Evolutionary conservation across 208 protist species (phyloP).

Genomic region (Tritrichomonas musculus): DNA sequence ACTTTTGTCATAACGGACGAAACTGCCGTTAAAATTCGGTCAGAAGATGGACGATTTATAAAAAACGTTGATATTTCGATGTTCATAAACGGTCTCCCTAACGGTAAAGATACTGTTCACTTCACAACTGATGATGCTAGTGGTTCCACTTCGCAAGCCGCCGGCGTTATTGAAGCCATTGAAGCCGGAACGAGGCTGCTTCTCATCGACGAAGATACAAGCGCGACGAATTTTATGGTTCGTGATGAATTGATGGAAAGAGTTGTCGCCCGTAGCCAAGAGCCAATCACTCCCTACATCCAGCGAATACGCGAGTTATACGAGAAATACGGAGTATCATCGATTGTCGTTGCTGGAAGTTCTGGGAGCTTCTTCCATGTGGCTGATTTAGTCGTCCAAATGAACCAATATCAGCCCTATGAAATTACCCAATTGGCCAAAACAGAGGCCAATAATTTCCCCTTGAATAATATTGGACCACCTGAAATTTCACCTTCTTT

Average conservation of each 20-base stretch:
- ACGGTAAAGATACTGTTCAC: conserved; percentile 44
- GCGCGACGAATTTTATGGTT: conserved; percentile 87
- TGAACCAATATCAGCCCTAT: conserved; percentile 63
- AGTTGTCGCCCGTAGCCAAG: conserved; percentile 68
- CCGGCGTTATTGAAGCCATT: conserved; percentile 62
- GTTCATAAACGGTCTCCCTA: conserved; percentile 80
- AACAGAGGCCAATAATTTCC: neutral
- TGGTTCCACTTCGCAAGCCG: conserved; percentile 67
- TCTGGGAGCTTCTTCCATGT: conserved; percentile 70
- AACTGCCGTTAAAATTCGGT: conserved; percentile 74
- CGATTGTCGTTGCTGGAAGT: conserved; percentile 39
- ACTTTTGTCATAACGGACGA: conserved; percentile 69
- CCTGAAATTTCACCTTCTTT: neutral
- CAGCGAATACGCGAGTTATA: conserved; percentile 51
- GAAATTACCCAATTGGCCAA: neutral
- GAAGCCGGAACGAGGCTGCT: conserved; percentile 70
- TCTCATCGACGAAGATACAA: conserved; percentile 86
- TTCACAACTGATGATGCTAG: conserved; percentile 66
- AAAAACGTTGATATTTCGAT: conserved; percentile 71
- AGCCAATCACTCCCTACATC: conserved; percentile 71
- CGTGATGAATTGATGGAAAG: conserved; percentile 66
- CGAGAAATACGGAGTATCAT: conserved; percentile 55
- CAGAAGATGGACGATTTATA: conserved; percentile 75
- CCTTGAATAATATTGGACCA: neutral
- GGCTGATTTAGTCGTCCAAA: conserved; percentile 68